Base-by-base conservation (phyloP, 176 grass and related monocot genomes). In the Lolium perenne region DNA sequence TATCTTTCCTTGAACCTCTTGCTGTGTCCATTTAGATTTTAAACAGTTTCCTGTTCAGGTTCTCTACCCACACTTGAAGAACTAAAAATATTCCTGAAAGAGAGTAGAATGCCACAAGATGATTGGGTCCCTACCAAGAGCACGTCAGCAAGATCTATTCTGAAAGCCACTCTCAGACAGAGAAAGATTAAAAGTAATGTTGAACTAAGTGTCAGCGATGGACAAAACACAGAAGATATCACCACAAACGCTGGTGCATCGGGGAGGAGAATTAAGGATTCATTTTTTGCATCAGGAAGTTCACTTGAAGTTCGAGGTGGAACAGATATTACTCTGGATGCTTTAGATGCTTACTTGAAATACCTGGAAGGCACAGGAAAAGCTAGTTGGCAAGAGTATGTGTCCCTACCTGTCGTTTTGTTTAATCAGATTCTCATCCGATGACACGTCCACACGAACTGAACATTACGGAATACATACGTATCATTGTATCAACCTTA, bases 371-470 rank as follows among this genome's bases (percentile, higher is more conserved):
- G 96, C 85, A 95, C 93, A 10, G 88, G 92, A 71, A 91, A 89
- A 76, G 93, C 93, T 73, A 95, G 85, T 87, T 98, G 92, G 90
- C 94, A 98, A 92, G 92, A 94, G 97, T 98, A 98, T 73, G 90
- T 85, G 47, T 57, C 58, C 48, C 32, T 10, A 20, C 47, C 53
- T 64, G 48, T 32, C 66, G n/a, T 78, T 83, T 63, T 48, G 23
- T 78, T 71, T 18, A 48, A 82, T 76, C 23, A 84, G 38, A 55
- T 88, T 80, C 25, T 62, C 32, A 1, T 69, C 38, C 3, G n/a
- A 81, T 35, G 6, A 18, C 35, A 71, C 72, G 56, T 60, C 41
- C 64, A 78, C n/a, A 45, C 48, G n/a, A 85, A 69, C 58, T 15
- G 9, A 51, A 80, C 66, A 74, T 70, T 83, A 14, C 6, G 43